Evolutionary conservation across 2,329 filamentous ascomycete species (phyloP), one percentile per base, ranked within the genome.

Genomic region (Ascocoryne sarcoides): DNA sequence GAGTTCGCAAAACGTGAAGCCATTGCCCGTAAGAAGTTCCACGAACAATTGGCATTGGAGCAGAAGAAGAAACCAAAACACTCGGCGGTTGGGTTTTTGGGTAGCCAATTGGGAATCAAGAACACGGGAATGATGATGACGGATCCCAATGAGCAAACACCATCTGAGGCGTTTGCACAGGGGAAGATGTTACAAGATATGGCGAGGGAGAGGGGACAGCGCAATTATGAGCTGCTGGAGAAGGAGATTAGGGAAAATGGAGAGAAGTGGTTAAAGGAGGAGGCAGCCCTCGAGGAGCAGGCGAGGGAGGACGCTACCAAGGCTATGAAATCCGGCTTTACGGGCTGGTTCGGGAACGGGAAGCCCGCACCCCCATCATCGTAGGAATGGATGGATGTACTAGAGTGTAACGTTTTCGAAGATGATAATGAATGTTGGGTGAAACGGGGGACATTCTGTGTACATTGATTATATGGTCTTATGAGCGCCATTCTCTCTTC

Each of bases 181-280:
- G 92, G 90, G 55, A 98, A 96, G 75, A 95, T 96, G 86, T 70
- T 95, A 51, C 88, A 89, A 65, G 92, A 98, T 59, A 81, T 94
- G 62, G 88, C 92, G 37, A 80, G 92, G 36, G 92, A 98, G 66
- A 76, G 88, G 36, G 92, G 92, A 23, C 84, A 89, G 66, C 82
- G 82, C 62, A 84, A 89, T 64, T 98, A 96, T 65, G 78, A 94
- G 68, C 66, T 81, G 52, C 73, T 96, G 47, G 90, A 96, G 64
- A 82, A 81, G 65, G 84, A 95, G 67, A 94, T 98, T 54, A 75
- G 83, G 34, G 84, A 93, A 63, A 92, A 96, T 60, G 92, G 89
- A 38, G 87, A 90, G 62, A 87, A 90, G 67, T 95, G 89, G 86
- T 71, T 98, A 53, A 89, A 89, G 69, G 90, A 96, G 63, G 89